Evolutionary conservation across 2,329 filamentous ascomycete species (phyloP).

Genomic region (Colletotrichum tofieldiae): DNA sequence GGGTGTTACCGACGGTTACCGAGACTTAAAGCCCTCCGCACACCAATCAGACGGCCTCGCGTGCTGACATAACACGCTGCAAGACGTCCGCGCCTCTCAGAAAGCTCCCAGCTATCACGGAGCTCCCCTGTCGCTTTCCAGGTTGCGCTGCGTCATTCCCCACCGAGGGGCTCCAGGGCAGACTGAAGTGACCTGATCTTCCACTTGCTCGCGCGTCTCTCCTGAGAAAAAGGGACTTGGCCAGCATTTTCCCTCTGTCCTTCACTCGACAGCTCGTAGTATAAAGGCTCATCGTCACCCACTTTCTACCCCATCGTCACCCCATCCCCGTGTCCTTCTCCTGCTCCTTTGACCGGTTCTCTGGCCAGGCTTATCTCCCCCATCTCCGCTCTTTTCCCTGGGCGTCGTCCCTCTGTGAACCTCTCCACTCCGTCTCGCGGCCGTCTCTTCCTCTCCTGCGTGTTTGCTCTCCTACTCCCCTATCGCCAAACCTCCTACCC

Average conservation of each 20-base stretch:
- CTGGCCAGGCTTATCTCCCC: slow-evolving; percentile 3
- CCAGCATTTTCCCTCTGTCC: too few species aligned
- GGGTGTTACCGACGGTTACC: slow-evolving; percentile 38
- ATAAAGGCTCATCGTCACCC: slow-evolving; percentile 29
- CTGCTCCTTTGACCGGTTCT: slow-evolving; percentile 2
- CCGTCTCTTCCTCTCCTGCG: not conserved
- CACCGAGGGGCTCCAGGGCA: slow-evolving; percentile 38
- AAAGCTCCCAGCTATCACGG: slow-evolving; percentile 14
- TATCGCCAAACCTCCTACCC: not conserved
- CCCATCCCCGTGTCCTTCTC: slow-evolving; percentile 8
- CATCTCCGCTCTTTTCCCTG: slow-evolving; percentile 22
- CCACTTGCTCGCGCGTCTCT: not conserved
- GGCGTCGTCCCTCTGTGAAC: slow-evolving; percentile 17
- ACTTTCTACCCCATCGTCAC: slow-evolving; percentile 16
- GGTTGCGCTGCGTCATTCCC: slow-evolving; percentile 38
- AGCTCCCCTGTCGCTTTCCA: slow-evolving; percentile 23
- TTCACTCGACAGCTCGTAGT: not conserved
- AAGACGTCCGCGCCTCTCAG: not conserved
- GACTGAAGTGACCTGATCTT: slow-evolving; percentile 41
- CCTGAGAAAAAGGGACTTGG: not conserved
- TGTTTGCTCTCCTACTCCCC: not conserved
- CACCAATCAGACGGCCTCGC: slow-evolving; percentile 18
- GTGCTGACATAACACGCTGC: not conserved
- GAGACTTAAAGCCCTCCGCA: not conserved
- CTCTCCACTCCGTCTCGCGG: slow-evolving; percentile 12